phyloP scores from a whole-genome alignment of 108 stramenopile genomes.

The Discostella pseudostelligera region DNA sequence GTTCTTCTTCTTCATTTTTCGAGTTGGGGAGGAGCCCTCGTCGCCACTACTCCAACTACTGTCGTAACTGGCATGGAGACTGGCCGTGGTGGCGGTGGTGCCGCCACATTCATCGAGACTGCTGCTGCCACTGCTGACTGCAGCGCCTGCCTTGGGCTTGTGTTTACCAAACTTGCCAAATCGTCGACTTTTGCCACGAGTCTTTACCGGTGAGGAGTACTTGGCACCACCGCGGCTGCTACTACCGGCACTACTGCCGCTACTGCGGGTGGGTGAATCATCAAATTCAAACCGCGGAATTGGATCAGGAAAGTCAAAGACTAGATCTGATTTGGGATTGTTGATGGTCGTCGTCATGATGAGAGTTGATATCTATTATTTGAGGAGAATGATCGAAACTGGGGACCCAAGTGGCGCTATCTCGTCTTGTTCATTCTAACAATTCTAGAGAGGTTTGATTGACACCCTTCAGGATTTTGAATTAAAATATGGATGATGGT shows the following conservation, averaged over 20 bases:
- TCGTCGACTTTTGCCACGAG: slow-evolving; percentile 2
- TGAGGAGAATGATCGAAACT: no score
- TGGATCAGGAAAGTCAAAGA: slow-evolving; percentile 39
- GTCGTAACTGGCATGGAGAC: not conserved
- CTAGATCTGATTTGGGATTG: slow-evolving; percentile 12
- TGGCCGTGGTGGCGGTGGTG: slow-evolving; percentile 6
- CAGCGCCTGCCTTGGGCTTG: not conserved
- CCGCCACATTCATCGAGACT: not conserved
- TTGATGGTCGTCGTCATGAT: slow-evolving; percentile 1
- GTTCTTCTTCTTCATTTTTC: no score
- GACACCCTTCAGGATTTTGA: no score
- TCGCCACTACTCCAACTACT: not conserved
- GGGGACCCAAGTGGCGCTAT: no score
- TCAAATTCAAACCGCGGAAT: slow-evolving; percentile 29
- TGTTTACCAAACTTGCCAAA: slow-evolving; percentile 19
- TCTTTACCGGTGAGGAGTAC: slow-evolving; percentile 7
- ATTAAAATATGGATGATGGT: no score
- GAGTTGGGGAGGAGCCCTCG: not conserved
- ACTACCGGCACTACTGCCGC: not conserved
- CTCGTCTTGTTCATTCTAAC: no score
- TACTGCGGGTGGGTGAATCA: slow-evolving; percentile 1
- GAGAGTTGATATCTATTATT: no score
- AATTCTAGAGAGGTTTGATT: no score
- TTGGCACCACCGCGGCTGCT: not conserved
- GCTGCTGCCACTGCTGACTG: slow-evolving; percentile 1